phyloP scores from a whole-genome alignment of 345 rosid species.

The Corchorus capsularis region DNA sequence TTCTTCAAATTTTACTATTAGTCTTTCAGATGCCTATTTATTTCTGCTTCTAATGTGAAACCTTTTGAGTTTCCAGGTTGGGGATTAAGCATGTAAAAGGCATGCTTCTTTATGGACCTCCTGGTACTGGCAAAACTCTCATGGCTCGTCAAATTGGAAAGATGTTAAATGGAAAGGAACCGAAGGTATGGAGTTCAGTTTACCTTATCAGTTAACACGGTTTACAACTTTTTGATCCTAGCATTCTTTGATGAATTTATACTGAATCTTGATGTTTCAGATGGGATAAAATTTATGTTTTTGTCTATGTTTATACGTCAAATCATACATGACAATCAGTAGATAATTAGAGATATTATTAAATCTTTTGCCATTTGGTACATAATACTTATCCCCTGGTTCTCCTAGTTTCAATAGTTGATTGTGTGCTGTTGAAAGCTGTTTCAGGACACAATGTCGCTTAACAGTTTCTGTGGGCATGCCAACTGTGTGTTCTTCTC shows the following conservation, averaged over 20 bases:
- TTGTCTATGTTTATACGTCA: not conserved
- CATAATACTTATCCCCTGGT: not conserved
- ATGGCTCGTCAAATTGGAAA: slow-evolving; percentile 99
- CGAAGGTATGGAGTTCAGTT: slow-evolving; percentile 65
- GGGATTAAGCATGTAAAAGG: slow-evolving; percentile 99
- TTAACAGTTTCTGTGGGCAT: not conserved
- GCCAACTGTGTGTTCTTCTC: not conserved
- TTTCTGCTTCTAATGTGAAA: slow-evolving; percentile 23
- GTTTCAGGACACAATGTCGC: not conserved
- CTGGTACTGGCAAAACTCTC: slow-evolving; percentile 98
- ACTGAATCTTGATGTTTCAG: not conserved
- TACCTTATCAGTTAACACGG: not conserved
- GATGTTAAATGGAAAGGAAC: slow-evolving; percentile 97
- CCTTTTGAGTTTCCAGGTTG: slow-evolving; percentile 60
- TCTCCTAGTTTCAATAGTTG: not conserved
- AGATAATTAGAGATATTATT: slow-evolving; percentile 1
- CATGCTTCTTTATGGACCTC: slow-evolving; percentile 97
- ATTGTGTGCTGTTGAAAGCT: not conserved
- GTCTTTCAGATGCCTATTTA: slow-evolving; percentile 10
- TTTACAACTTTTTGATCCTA: not conserved
- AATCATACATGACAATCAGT: not conserved
- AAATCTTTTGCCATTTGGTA: not conserved
- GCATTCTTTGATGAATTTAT: slow-evolving; percentile 12
- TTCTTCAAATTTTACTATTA: slow-evolving; percentile 23
- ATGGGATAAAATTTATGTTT: not conserved